These are phyloP conservation scores for Croton laevigatus DNA, from an alignment of 441 rosid species.

Conservation along the genomic window DNA sequence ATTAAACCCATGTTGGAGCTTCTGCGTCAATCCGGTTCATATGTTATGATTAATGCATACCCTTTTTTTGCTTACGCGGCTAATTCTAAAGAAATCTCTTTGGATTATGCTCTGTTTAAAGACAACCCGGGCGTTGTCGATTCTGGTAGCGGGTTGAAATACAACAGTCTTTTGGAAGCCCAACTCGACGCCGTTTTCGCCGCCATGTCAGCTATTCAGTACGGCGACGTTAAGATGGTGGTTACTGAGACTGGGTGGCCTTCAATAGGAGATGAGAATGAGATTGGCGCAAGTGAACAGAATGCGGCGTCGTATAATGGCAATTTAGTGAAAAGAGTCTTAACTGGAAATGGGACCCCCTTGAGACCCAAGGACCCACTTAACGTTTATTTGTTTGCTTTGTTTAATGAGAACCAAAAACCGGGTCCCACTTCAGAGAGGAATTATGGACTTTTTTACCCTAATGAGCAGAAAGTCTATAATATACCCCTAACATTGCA, in stretches of 20 bases:
- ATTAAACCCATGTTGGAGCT: slow-evolving; percentile 75
- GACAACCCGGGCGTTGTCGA: slow-evolving; percentile 64
- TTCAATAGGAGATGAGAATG: slow-evolving; percentile 63
- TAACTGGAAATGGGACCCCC: slow-evolving; percentile 86
- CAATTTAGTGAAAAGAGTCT: slow-evolving; percentile 61
- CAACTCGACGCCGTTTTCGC: slow-evolving; percentile 87
- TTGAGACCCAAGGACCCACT: slow-evolving; percentile 63
- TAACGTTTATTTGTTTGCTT: slow-evolving; percentile 75
- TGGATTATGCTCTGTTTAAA: slow-evolving; percentile 68
- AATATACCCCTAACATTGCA: slow-evolving; percentile 51
- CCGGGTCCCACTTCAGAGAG: slow-evolving; percentile 75
- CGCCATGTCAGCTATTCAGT: slow-evolving; percentile 65
- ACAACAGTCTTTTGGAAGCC: slow-evolving; percentile 71
- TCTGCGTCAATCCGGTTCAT: slow-evolving; percentile 51
- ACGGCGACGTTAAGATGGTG: slow-evolving; percentile 51
- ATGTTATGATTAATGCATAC: slow-evolving; percentile 74
- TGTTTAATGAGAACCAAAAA: slow-evolving; percentile 78
- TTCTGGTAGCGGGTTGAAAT: slow-evolving; percentile 70
- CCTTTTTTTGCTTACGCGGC: slow-evolving; percentile 78
- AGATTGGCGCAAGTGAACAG: slow-evolving; percentile 55
- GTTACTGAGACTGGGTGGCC: slow-evolving; percentile 98
- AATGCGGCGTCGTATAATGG: slow-evolving; percentile 90
- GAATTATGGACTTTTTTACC: slow-evolving; percentile 84
- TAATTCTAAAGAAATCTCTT: slow-evolving; percentile 54
- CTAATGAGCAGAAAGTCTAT: slow-evolving; percentile 64